Percentiles rank a stretch among this genome's conserved stretches.
Evolutionary conservation across 345 rosid genomes (phyloP).

Genomic region (Aegle marmelos): DNA sequence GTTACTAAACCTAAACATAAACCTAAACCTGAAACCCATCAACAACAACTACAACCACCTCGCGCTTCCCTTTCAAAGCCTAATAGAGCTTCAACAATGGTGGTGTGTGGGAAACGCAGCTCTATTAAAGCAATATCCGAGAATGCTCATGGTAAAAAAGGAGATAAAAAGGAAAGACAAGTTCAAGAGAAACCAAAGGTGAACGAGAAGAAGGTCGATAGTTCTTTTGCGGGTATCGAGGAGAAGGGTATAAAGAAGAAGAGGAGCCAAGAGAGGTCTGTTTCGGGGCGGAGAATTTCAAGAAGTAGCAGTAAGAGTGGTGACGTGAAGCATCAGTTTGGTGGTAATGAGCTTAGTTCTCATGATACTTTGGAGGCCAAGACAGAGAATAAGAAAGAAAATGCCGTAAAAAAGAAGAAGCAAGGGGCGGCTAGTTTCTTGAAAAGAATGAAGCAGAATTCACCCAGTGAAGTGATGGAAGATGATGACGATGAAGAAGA

Average conservation of each 20-base stretch:
- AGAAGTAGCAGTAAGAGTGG: constrained; percentile 22
- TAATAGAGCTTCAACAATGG: constrained; percentile 28
- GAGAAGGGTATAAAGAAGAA: constrained; percentile 32
- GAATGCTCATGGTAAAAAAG: constrained; percentile 17
- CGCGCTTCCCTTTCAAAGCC: constrained; percentile 16
- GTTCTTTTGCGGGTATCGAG: constrained; percentile 4
- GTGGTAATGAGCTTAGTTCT: constrained; percentile 53
- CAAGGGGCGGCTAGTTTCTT: constrained; percentile 47
- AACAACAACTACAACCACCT: not conserved
- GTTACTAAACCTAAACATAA: constrained; percentile 17
- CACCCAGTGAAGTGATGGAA: constrained; percentile 21
- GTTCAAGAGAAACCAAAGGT: constrained; percentile 24
- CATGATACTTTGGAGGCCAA: constrained; percentile 38
- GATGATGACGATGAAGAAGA: constrained; percentile 13
- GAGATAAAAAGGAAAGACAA: constrained; percentile 14
- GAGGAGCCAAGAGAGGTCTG: constrained; percentile 27
- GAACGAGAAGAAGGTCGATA: constrained; percentile 14
- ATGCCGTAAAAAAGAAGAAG: constrained; percentile 26
- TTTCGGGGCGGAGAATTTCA: constrained; percentile 15
- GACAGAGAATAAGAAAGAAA: constrained; percentile 31
- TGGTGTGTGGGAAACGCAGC: constrained; percentile 28
- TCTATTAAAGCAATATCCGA: constrained; percentile 18
- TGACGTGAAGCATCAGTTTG: constrained; percentile 31
- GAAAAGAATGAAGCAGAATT: constrained; percentile 53
- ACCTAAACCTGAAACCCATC: constrained; percentile 14